Conservation (phyloP, 306 rosid genomes). For the Arachis stenosperma region DNA sequence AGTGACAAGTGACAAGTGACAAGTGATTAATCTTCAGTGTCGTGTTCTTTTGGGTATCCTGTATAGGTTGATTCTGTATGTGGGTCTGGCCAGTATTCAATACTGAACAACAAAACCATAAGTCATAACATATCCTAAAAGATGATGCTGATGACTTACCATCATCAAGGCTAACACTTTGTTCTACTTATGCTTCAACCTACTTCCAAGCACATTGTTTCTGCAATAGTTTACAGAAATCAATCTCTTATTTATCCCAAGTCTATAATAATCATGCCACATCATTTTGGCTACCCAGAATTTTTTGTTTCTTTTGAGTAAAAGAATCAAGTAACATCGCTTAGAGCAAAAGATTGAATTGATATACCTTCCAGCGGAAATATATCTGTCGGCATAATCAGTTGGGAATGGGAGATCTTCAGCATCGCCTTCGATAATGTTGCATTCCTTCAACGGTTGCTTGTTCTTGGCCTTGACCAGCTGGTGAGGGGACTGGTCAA, state of each 20-base stretch:
- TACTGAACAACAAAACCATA: slow-evolving; percentile 53
- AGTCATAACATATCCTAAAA: not conserved
- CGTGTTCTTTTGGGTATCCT: not conserved
- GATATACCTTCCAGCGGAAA: slow-evolving; percentile 85
- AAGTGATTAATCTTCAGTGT: too few relatives aligned
- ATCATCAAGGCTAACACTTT: slow-evolving; percentile 5
- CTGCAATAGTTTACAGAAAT: not conserved
- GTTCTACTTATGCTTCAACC: not conserved
- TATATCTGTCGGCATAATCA: slow-evolving; percentile 92
- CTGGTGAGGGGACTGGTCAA: slow-evolving; percentile 96
- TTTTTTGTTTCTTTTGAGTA: too few relatives aligned
- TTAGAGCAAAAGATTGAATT: not conserved
- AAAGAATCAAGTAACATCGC: too few relatives aligned
- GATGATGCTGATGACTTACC: not conserved
- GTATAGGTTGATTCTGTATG: slow-evolving; percentile 53
- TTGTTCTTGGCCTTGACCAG: slow-evolving; percentile 91
- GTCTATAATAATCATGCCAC: not conserved
- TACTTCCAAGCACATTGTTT: not conserved
- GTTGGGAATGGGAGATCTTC: slow-evolving; percentile 86
- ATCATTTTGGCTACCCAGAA: not conserved
- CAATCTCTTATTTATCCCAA: too few relatives aligned
- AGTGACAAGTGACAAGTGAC: not conserved
- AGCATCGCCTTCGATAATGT: slow-evolving; percentile 83
- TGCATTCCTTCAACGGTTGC: slow-evolving; percentile 84
- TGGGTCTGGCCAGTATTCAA: slow-evolving; percentile 98